phyloP scores from a whole-genome alignment of 1,139 yeast genomes.

The Hansenula sp. region DNA sequence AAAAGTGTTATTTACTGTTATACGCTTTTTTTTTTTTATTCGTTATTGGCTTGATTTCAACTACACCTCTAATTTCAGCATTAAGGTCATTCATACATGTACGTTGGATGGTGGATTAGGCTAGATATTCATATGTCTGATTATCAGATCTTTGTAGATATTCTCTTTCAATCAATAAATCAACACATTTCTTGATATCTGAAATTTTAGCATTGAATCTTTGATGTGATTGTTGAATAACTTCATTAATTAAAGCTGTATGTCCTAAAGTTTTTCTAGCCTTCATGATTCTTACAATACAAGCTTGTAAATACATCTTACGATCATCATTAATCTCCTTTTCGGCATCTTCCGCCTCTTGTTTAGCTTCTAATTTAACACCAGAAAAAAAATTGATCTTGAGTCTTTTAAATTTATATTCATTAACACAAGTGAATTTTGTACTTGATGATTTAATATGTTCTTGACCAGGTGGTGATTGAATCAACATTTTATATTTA shows the following conservation, averaged over 20 bases:
- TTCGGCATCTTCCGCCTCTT: constrained; percentile 77
- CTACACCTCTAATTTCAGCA: too few relatives aligned
- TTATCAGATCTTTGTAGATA: constrained; percentile 76
- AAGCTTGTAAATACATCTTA: constrained; percentile 82
- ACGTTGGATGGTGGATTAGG: too few relatives aligned
- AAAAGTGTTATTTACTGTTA: too few relatives aligned
- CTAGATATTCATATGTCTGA: constrained; percentile 76
- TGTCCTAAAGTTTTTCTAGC: constrained; percentile 80
- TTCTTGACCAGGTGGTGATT: constrained; percentile 53
- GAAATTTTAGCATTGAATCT: constrained; percentile 83
- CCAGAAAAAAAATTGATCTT: constrained; percentile 84
- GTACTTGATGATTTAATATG: constrained; percentile 49
- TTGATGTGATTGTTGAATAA: constrained; percentile 78
- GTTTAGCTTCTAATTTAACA: constrained; percentile 66
- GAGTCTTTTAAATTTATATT: constrained; percentile 80
- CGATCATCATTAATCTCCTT: constrained; percentile 87
- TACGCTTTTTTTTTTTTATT: too few relatives aligned
- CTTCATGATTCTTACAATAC: constrained; percentile 95
- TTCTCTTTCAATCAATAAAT: constrained; percentile 79
- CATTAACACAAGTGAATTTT: constrained; percentile 65
- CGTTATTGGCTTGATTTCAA: too few relatives aligned
- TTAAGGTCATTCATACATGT: not conserved
- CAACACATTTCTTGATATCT: constrained; percentile 85
- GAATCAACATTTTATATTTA: constrained; percentile 70
- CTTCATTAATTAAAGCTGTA: constrained; percentile 80